Base-by-base conservation (phyloP, 139 green algal species). In the Coccomyxa sp. region DNA sequence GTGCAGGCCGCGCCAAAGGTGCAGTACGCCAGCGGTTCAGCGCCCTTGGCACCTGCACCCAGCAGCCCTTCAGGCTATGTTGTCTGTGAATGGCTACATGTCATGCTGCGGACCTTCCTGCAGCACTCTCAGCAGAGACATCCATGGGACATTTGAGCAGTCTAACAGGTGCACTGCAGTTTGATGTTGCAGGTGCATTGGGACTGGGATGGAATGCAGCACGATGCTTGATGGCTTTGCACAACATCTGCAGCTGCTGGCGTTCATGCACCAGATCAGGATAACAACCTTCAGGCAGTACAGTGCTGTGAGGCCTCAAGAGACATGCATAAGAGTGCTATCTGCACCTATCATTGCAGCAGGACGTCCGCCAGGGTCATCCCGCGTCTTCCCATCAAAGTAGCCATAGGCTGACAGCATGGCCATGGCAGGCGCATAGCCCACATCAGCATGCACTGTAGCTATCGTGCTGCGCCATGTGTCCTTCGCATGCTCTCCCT, bases 1-100 rank as follows among this genome's bases (percentile, higher is more conserved):
- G 82, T 80, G 1, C 81, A 84, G 0, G 91, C 86, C 8, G 87
- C 85, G 12, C 92, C 93, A 81, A 86, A 92, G 0, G 79, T 74
- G 71, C 73, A 84, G 83, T 92, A 92, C 79, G 79, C 73, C 72
- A 54, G 5, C 5, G 78, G 39, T 41, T 75, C 64, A 14, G 34
- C 31, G n/a, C 7, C 55, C 35, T 73, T 68, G 16, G 38, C 38
- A 8, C 39, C 68, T 39, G 76, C 70, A 38, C 39, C 37, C n/a
- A 55, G 39, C 6, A 78, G 33, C 34, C 58, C 58, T 39, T 39
- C 34, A n/a, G 22, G 22, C 12, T 8, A 10, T 33, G 27, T 44
- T 76, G 2, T n/a, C n/a, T n/a, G 16, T 68, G 22, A 68, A 68
- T 22, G 16, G 54, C 54, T 68, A 22, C 16, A 68, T n/a, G 54